Percentiles rank a stretch among this genome's conserved stretches.
Conservation (phyloP, 2,329 filamentous ascomycete species). For the Verticillium zaregamsianum region DNA sequence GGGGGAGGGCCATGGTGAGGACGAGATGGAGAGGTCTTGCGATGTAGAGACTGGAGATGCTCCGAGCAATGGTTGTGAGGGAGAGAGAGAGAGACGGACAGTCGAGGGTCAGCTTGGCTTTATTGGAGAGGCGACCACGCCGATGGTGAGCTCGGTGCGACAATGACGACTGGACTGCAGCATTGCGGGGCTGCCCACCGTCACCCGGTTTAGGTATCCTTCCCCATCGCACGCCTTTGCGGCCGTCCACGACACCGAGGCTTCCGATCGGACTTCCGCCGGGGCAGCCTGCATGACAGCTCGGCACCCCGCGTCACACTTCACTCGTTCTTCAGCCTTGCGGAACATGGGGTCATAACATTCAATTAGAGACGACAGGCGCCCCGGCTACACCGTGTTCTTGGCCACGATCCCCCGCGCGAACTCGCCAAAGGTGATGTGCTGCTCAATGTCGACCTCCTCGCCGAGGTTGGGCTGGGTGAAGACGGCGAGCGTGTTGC, state of each 20-base stretch:
- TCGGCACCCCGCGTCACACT: background rate
- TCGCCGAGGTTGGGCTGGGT: constrained; percentile 92
- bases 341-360: no score
- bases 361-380: no score
- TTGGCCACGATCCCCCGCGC: constrained; percentile 58
- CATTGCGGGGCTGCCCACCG: background rate
- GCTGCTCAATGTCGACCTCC: constrained; percentile 64
- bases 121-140: background rate
- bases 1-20: constrained; percentile 68
- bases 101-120: background rate
- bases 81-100: background rate
- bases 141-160: background rate
- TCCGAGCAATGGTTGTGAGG: background rate
- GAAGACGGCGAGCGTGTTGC: constrained; percentile 93
- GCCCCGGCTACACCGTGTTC: constrained; percentile 43
- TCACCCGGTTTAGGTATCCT: background rate
- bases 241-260: background rate
- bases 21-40: background rate
- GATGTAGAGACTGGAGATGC: no score
- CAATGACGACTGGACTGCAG: constrained; percentile 3
- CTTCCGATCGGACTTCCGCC: background rate
- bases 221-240: background rate
- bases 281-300: background rate
- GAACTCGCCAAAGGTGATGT: constrained; percentile 72
- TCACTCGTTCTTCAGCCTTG: background rate